These are phyloP conservation scores for Ceratonia siliqua DNA, from an alignment of 306 rosid genomes.

Conservation along the genomic window DNA sequence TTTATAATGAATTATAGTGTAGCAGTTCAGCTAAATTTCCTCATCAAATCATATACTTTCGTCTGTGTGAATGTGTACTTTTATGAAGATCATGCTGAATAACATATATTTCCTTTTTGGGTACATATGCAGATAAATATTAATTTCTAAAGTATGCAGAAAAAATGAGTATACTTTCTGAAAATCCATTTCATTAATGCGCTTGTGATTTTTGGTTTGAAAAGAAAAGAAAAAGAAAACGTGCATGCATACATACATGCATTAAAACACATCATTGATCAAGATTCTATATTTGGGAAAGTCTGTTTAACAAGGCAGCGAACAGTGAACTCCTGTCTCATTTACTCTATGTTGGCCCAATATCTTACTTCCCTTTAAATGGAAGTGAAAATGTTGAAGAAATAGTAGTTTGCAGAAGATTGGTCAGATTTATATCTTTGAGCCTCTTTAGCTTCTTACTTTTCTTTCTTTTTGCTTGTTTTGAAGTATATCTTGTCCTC, in stretches of 20 bases:
- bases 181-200: conserved; percentile 5
- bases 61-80: not conserved
- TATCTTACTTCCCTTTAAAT: conserved; percentile 2
- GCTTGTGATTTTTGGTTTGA: conserved; percentile 7
- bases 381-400: not conserved
- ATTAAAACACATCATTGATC: not conserved
- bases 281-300: conserved; percentile 10
- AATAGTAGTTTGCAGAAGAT: not conserved
- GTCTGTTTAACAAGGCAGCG: conserved; percentile 4
- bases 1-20: not conserved
- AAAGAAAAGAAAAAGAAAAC: not conserved
- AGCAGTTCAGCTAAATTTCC: conserved; percentile 6
- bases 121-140: not conserved
- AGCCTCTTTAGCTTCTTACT: not conserved
- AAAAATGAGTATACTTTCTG: not conserved
- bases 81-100: not conserved
- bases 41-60: not conserved
- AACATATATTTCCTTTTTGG: not conserved
- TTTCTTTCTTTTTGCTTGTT: not conserved
- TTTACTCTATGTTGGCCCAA: not conserved
- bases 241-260: conserved; percentile 5
- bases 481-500: not conserved
- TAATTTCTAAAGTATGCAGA: conserved; percentile 12
- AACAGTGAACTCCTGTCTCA: conserved; percentile 20
- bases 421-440: not conserved